Conservation (phyloP, 306 rosid species). For the Begonia masoniana region DNA sequence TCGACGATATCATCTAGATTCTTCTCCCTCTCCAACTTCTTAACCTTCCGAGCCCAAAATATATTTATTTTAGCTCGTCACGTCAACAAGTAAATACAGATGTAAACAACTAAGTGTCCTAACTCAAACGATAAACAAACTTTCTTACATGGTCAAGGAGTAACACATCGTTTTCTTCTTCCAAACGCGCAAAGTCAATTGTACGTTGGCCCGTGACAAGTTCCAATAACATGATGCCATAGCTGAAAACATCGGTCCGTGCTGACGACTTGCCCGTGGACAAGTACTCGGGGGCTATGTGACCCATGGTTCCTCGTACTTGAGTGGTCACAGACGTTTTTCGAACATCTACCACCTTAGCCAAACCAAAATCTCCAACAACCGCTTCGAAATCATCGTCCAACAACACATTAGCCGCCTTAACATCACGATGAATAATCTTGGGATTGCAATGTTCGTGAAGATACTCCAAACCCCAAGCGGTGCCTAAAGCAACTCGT, state of each 20-base stretch:
- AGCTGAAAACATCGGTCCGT: conserved; percentile 97
- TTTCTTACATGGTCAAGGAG: conserved; percentile 83
- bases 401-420: conserved; percentile 94
- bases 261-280: conserved; percentile 96
- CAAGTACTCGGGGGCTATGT: conserved; percentile 97
- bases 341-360: conserved; percentile 93
- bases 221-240: conserved; percentile 93
- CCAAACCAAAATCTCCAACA: conserved; percentile 96
- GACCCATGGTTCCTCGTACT: conserved; percentile 99
- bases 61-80: background rate
- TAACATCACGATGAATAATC: conserved; percentile 97
- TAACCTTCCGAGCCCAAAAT: conserved; percentile 35
- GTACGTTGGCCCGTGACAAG: conserved; percentile 94
- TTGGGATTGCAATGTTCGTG: conserved; percentile 99
- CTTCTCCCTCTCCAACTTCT: conserved; percentile 87
- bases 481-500: conserved; percentile 86
- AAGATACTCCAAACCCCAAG: conserved; percentile 94
- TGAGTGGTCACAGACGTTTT: conserved; percentile 91
- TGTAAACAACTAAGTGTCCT: background rate
- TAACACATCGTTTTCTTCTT: conserved; percentile 89
- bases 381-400: conserved; percentile 98
- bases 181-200: conserved; percentile 89
- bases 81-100: background rate
- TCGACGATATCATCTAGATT: conserved; percentile 73
- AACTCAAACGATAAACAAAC: background rate